A percentile compares a stretch with the other conserved stretches of the same genome.
phyloP scores from a whole-genome alignment of 2,329 filamentous ascomycete species.

The Teratosphaeria epicoccoides region DNA sequence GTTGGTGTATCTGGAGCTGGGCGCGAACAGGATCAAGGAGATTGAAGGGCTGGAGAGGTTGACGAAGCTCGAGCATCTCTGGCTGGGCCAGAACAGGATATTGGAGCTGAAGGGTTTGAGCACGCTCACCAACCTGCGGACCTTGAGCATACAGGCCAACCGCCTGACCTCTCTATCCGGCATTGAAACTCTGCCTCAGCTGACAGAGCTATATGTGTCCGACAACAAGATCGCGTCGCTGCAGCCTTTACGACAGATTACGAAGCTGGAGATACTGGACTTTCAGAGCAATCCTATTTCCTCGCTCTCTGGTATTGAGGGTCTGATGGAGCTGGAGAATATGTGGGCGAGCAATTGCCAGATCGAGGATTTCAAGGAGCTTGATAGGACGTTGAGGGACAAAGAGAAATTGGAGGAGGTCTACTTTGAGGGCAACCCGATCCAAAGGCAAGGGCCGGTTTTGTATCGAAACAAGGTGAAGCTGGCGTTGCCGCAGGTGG shows the following conservation, averaged over 20 bases:
- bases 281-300: conserved; percentile 79
- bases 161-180: conserved; percentile 70
- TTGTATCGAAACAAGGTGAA: conserved; percentile 90
- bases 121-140: conserved; percentile 66
- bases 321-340: conserved; percentile 67
- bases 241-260: conserved; percentile 47
- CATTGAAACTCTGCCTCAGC: conserved; percentile 58
- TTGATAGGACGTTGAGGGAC: conserved; percentile 66
- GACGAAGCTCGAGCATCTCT: conserved; percentile 71
- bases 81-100: conserved; percentile 96
- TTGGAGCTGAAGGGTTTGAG: conserved; percentile 66
- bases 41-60: conserved; percentile 76
- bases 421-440: conserved; percentile 90
- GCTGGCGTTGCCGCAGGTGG: conserved; percentile 73
- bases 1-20: conserved; percentile 77
- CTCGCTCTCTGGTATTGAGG: conserved; percentile 60
- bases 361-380: conserved; percentile 66
- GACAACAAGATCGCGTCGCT: conserved; percentile 81
- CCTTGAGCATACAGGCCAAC: conserved; percentile 93
- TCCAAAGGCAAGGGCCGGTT: conserved; percentile 69
- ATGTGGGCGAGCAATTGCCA: conserved; percentile 91
- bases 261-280: conserved; percentile 66
- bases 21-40: conserved; percentile 81
- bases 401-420: conserved; percentile 78
- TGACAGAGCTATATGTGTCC: conserved; percentile 91